Base-by-base conservation (phyloP, 2,329 filamentous ascomycete species). In the Neopestalotiopsis rosae region DNA sequence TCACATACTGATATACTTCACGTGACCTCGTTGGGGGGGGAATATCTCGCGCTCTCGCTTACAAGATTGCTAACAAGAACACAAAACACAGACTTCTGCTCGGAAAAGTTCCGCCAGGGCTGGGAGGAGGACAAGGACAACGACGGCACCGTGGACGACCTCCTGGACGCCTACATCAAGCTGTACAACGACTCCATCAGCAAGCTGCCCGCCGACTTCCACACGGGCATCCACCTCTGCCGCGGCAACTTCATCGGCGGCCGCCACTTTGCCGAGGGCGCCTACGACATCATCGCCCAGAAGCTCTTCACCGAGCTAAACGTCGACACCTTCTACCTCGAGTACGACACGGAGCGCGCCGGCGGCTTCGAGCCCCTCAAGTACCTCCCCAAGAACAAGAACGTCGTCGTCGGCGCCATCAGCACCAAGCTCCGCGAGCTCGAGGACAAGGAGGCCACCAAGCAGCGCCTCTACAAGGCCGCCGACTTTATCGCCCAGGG, bases 141-240 rank as follows among this genome's bases (percentile, higher is more conserved):
- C 77, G 87, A 87, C 66, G 88, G 90, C 78, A 88, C 88, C 1
- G 88, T 91, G 6, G 91, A 93, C 62, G 89, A 91, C 72, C 89
- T 94, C 59, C 87, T 95, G 28, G 90, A 93, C 73, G 88, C 90
- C 34, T 95, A 95, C 81, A 92, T 95, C 78, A 84, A 87, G 70
- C 88, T 93, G 72, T 94, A 94, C 85, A 94, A 94, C 78, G 90
- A 92, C 79, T 89, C 86, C 75, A 85, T 93, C 76, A 82, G 84
- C 74, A 87, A 88, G 74, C 82, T 89, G 0, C 91, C 92, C 0
- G 78, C 84, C 2, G 92, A 94, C 76, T 88, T 94, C 84, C 92
- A 94, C 79, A 86, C 93, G 2, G 92, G 92, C 61, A 90, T 95
- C 17, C 93, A 95, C 77, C 84, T 94, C 65, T 94, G 92, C 85